phyloP scores from a whole-genome alignment of 805 yeast species.

The Kluyveromyces wickerhamii region DNA sequence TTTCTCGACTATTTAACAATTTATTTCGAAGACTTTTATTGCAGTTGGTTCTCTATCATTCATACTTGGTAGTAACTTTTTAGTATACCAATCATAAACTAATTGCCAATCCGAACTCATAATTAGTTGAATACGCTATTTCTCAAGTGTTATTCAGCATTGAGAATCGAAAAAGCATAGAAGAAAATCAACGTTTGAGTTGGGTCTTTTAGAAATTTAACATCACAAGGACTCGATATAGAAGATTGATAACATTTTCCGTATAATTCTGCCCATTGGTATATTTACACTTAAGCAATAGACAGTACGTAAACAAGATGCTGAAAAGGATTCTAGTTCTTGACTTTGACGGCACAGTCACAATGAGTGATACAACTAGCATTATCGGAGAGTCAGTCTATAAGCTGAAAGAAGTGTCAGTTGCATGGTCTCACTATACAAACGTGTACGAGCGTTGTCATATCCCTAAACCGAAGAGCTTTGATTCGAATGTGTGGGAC shows the following conservation, averaged over 20 bases:
- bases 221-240: constrained; percentile 4
- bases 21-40: too few species aligned
- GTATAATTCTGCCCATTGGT: too few species aligned
- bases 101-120: background rate
- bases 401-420: constrained; percentile 10
- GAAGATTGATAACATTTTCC: constrained; percentile 5
- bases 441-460: constrained; percentile 18
- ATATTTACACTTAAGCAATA: too few species aligned
- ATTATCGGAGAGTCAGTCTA: constrained; percentile 21
- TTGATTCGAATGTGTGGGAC: constrained; percentile 2
- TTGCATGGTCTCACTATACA: constrained; percentile 23
- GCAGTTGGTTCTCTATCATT: too few species aligned
- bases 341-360: constrained; percentile 30
- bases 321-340: constrained; percentile 17
- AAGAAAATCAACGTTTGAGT: constrained; percentile 17
- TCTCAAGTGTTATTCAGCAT: background rate
- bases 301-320: background rate
- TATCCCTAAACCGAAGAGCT: constrained; percentile 2
- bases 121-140: background rate
- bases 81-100: constrained; percentile 2
- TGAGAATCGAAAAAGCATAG: constrained; percentile 9
- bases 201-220: constrained; percentile 6
- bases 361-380: constrained; percentile 22
- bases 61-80: too few species aligned
- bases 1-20: too few species aligned